Conservation (phyloP, 2,329 filamentous ascomycete genomes). For the Seiridium unicorne region DNA sequence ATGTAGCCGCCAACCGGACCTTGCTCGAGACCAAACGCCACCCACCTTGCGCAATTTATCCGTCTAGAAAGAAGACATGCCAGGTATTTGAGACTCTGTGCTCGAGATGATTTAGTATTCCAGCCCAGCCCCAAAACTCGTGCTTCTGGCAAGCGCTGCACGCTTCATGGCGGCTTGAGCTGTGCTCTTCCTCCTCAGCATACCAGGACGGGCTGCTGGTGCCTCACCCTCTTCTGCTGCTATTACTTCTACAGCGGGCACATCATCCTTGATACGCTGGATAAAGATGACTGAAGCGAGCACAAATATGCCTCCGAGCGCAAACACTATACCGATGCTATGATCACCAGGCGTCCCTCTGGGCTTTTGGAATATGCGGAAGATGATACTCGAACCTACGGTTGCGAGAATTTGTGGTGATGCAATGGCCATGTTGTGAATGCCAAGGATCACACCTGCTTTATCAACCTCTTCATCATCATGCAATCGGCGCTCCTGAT, state of each 20-base stretch:
- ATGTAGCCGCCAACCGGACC: too few relatives aligned
- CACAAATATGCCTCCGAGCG: slow-evolving; percentile 78
- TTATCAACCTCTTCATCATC: slow-evolving; percentile 67
- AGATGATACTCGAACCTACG: slow-evolving; percentile 78
- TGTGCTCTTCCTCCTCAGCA: slow-evolving; percentile 35
- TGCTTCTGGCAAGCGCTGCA: slow-evolving; percentile 45
- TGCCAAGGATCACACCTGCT: slow-evolving; percentile 86
- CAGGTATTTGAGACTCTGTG: background rate
- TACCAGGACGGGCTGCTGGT: slow-evolving; percentile 20
- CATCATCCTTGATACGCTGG: slow-evolving; percentile 63
- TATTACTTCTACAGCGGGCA: slow-evolving; percentile 36
- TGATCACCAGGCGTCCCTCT: slow-evolving; percentile 80
- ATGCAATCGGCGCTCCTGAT: slow-evolving; percentile 32
- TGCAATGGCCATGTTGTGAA: slow-evolving; percentile 94
- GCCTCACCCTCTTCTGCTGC: slow-evolving; percentile 41
- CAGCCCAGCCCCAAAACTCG: slow-evolving; percentile 45
- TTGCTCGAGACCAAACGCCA: too few relatives aligned
- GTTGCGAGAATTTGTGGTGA: slow-evolving; percentile 91
- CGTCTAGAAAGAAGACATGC: too few relatives aligned
- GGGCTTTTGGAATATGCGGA: slow-evolving; percentile 83
- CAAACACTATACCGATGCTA: slow-evolving; percentile 82
- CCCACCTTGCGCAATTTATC: too few relatives aligned
- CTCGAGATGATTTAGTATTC: slow-evolving; percentile 36
- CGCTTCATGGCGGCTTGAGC: slow-evolving; percentile 40
- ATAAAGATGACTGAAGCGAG: slow-evolving; percentile 75